phyloP scores from a whole-genome alignment of 2,329 filamentous ascomycete species.

The Cladosporium sp. region DNA sequence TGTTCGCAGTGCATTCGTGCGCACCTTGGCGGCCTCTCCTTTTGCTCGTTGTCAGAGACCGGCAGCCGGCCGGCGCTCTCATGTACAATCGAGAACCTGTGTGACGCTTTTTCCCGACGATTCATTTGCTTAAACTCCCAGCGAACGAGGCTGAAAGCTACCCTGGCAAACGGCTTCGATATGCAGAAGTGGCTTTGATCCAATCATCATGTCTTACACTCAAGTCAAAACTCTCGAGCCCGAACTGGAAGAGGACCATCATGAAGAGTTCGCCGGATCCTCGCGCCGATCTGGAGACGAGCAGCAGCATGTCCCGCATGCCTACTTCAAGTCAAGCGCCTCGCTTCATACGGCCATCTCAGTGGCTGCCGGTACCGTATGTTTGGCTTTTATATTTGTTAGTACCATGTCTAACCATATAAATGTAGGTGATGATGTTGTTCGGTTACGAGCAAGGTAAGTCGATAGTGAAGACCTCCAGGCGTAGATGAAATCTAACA shows the following conservation, averaged over 20 bases:
- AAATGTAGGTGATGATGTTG: constrained; percentile 17
- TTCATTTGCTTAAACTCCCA: too few species aligned
- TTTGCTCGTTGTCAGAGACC: constrained; percentile 3
- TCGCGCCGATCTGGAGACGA: constrained; percentile 59
- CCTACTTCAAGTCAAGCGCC: constrained; percentile 16
- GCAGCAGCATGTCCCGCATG: constrained; percentile 3
- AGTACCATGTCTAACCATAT: neutral
- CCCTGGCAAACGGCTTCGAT: neutral
- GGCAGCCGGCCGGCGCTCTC: constrained; percentile 6
- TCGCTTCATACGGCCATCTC: constrained; percentile 23
- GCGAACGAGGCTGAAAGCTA: neutral
- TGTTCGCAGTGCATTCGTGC: neutral
- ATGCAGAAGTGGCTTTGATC: constrained; percentile 42
- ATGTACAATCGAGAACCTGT: neutral
- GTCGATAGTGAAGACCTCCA: neutral
- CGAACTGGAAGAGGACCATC: constrained; percentile 89
- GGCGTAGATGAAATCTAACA: neutral
- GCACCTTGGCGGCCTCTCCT: constrained; percentile 8
- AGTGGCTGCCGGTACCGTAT: constrained; percentile 21
- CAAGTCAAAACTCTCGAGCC: constrained; percentile 86
- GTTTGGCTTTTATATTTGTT: neutral
- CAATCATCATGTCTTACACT: constrained; percentile 72
- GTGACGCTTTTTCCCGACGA: too few species aligned
- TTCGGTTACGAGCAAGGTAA: constrained; percentile 27
- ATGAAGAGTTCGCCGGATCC: constrained; percentile 93